phyloP scores from a whole-genome alignment of 805 yeast genomes.

The Metschnikowia continentalis region DNA sequence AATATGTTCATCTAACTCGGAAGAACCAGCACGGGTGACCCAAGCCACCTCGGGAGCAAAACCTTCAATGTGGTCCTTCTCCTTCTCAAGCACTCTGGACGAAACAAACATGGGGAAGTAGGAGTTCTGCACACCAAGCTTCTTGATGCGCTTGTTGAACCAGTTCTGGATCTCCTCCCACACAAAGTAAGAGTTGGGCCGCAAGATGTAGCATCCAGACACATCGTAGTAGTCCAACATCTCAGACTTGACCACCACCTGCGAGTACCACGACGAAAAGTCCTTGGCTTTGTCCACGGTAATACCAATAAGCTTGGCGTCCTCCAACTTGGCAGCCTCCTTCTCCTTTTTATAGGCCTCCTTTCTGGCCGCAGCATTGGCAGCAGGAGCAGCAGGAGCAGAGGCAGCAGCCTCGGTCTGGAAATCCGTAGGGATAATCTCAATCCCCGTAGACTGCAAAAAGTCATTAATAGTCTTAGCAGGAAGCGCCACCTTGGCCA shows the following conservation, averaged over 20 bases:
- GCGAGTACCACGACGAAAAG: conserved; percentile 97
- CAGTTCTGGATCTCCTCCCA: conserved; percentile 93
- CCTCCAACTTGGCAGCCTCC: conserved; percentile 59
- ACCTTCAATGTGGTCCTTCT: conserved; percentile 98
- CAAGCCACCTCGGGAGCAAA: conserved; percentile 99
- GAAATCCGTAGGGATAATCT: conserved; percentile 52
- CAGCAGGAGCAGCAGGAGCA: conserved; percentile 21
- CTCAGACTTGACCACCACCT: conserved; percentile 93
- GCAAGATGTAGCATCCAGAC: conserved; percentile 95
- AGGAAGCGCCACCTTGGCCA: conserved; percentile 47
- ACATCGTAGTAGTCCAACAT: conserved; percentile 98
- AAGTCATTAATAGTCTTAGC: conserved; percentile 45
- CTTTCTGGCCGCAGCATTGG: conserved; percentile 21
- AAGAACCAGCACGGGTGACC: conserved; percentile 94
- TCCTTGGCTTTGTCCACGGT: conserved; percentile 90
- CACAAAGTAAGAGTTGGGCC: conserved; percentile 90
- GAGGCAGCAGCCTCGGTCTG: conserved; percentile 37
- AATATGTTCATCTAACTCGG: conserved; percentile 95
- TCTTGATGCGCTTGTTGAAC: conserved; percentile 78
- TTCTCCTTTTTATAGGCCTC: conserved; percentile 35
- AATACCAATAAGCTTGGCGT: conserved; percentile 91
- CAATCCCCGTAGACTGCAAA: conserved; percentile 49
- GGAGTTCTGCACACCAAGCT: conserved; percentile 87
- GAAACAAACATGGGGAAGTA: conserved; percentile 99
- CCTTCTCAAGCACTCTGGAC: conserved; percentile 86